These are phyloP conservation scores for Tolypocladium ovalisporum DNA, from an alignment of 2,329 filamentous ascomycete species.

Conservation along the genomic window DNA sequence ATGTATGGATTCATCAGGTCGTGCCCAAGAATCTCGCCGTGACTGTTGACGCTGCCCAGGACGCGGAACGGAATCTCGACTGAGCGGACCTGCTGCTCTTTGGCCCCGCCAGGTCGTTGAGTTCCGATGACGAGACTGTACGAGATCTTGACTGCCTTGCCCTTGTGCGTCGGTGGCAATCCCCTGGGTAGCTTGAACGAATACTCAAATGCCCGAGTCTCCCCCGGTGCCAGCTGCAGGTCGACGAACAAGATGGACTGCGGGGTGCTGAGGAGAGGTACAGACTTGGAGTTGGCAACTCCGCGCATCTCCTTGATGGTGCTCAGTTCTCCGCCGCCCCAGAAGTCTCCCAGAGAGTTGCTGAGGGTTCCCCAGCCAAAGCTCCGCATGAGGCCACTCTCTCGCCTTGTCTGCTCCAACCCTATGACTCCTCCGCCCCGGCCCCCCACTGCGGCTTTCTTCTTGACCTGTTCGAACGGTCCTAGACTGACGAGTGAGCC, in stretches of 20 bases:
- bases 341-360: slow-evolving; percentile 74
- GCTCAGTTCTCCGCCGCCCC: slow-evolving; percentile 81
- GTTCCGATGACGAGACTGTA: slow-evolving; percentile 90
- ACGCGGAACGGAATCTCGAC: slow-evolving; percentile 89
- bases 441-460: slow-evolving; percentile 80
- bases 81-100: slow-evolving; percentile 76
- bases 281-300: slow-evolving; percentile 71
- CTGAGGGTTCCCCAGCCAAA: slow-evolving; percentile 85
- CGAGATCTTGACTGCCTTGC: slow-evolving; percentile 85
- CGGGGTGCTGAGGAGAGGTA: slow-evolving; percentile 87
- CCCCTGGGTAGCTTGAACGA: slow-evolving; percentile 76
- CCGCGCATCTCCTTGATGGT: slow-evolving; percentile 94
- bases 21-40: slow-evolving; percentile 82
- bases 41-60: slow-evolving; percentile 80
- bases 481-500: slow-evolving; percentile 81
- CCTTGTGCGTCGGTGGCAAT: slow-evolving; percentile 81
- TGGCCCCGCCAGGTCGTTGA: slow-evolving; percentile 67
- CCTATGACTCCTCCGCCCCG: slow-evolving; percentile 82
- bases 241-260: slow-evolving; percentile 96
- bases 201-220: slow-evolving; percentile 82
- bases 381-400: slow-evolving; percentile 69
- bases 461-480: slow-evolving; percentile 91
- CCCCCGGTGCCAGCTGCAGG: slow-evolving; percentile 73
- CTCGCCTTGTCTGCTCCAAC: slow-evolving; percentile 60
- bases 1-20: slow-evolving; percentile 94